Evolutionary conservation across 2,329 filamentous ascomycete species (phyloP).

Genomic region (Diaporthe sp.): DNA sequence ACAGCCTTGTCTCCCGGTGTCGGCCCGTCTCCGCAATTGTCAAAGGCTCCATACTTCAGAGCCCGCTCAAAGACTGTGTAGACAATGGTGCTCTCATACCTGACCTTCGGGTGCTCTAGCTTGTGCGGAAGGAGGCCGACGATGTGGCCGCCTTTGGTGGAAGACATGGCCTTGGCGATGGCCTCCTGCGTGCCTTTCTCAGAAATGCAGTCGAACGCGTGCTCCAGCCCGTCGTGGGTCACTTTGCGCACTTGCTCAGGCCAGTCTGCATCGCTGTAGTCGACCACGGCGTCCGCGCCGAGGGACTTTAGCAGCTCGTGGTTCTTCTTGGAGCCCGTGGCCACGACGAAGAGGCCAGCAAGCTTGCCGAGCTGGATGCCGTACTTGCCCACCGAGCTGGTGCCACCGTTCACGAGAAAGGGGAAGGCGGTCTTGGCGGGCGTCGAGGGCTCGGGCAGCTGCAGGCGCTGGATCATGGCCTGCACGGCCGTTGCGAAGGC

Average conservation of each 20-base stretch:
- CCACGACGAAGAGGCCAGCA: conserved; percentile 41
- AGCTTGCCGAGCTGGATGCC: conserved; percentile 42
- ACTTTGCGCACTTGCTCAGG: conserved; percentile 71
- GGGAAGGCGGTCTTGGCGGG: conserved; percentile 51
- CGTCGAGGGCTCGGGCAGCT: conserved; percentile 50
- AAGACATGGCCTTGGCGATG: conserved; percentile 47
- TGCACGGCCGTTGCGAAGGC: conserved; percentile 61
- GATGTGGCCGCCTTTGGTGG: conserved; percentile 48
- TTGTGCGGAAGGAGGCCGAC: conserved; percentile 32
- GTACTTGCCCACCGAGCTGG: conserved; percentile 41
- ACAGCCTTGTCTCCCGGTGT: conserved; percentile 50
- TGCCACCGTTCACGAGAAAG: conserved; percentile 41
- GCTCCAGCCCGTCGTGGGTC: conserved; percentile 67
- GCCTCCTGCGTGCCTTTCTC: conserved; percentile 46
- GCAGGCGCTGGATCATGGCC: conserved; percentile 49
- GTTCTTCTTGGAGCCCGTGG: conserved; percentile 42
- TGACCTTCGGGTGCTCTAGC: conserved; percentile 47
- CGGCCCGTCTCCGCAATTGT: conserved; percentile 46
- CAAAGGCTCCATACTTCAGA: conserved; percentile 45
- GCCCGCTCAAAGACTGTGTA: conserved; percentile 51
- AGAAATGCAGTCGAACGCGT: conserved; percentile 50
- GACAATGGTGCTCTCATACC: conserved; percentile 51
- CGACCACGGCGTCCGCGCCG: conserved; percentile 41
- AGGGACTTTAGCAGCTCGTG: conserved; percentile 40
- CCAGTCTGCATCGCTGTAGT: conserved; percentile 45